A percentile compares a stretch with the other conserved stretches of the same genome.
These are phyloP conservation scores for Pleurotus eryngii DNA, from an alignment of 768 basidiomycete species.

Conservation along the genomic window DNA sequence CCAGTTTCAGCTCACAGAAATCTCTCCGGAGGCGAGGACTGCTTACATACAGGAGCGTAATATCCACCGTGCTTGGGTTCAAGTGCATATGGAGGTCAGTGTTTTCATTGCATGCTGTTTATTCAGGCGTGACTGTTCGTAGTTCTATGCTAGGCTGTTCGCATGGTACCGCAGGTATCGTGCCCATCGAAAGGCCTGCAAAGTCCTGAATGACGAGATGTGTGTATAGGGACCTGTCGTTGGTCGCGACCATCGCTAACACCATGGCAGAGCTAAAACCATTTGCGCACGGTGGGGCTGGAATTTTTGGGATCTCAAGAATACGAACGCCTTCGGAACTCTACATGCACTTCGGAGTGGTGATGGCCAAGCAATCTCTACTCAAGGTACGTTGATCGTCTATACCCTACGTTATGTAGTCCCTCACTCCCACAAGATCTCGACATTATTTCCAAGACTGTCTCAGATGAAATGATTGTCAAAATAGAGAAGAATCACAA, in stretches of 20 bases:
- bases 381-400: constrained; percentile 28
- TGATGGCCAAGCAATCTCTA: constrained; percentile 34
- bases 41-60: background rate
- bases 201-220: constrained; percentile 14
- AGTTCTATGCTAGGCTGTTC: constrained; percentile 22
- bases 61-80: background rate
- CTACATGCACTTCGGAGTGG: constrained; percentile 34
- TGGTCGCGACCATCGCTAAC: background rate
- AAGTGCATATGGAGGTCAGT: constrained; percentile 2
- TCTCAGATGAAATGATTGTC: constrained; percentile 23
- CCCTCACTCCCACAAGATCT: background rate
- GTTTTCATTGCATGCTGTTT: background rate
- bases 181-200: background rate
- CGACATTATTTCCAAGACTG: constrained; percentile 7
- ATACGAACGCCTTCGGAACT: constrained; percentile 33
- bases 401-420: background rate
- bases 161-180: constrained; percentile 17
- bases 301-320: constrained; percentile 36
- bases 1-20: background rate
- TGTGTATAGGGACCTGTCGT: constrained; percentile 10
- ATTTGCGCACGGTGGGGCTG: constrained; percentile 41
- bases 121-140: background rate
- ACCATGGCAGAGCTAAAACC: constrained; percentile 27
- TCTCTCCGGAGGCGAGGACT: too few relatives aligned
- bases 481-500: constrained; percentile 18